Evolutionary conservation across 148 eudicot genomes (phyloP).

Genomic region (Salicornia ramosissima): DNA sequence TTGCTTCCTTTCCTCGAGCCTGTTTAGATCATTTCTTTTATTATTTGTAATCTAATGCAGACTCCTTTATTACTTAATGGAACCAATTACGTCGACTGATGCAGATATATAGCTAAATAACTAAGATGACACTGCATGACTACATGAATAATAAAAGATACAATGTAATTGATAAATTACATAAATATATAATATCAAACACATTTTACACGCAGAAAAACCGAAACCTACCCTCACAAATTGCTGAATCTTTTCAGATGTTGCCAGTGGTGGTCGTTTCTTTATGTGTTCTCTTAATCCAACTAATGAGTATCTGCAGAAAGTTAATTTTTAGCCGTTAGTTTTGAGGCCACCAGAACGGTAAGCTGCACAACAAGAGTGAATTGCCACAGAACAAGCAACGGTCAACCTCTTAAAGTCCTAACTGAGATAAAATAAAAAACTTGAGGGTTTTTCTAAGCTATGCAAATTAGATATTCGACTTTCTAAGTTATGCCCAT

Average conservation of each 20-base stretch:
- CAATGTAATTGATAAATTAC: background rate
- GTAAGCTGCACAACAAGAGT: background rate
- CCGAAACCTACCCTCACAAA: constrained; percentile 65
- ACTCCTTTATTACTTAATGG: background rate
- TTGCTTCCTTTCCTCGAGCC: constrained; percentile 86
- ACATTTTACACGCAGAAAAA: background rate
- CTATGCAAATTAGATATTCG: too few species aligned
- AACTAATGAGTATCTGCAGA: constrained; percentile 70
- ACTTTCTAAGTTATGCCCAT: too few species aligned
- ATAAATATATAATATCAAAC: background rate
- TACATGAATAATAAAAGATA: background rate
- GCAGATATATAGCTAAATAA: background rate
- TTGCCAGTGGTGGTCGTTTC: constrained; percentile 95
- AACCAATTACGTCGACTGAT: background rate
- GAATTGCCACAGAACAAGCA: background rate
- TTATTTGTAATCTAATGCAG: constrained; percentile 3
- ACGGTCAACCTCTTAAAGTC: constrained; percentile 2
- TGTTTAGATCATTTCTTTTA: constrained; percentile 22
- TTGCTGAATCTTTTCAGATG: constrained; percentile 96
- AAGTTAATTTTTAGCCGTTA: constrained; percentile 4
- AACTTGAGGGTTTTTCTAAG: too few species aligned
- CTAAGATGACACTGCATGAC: background rate
- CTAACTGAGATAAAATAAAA: background rate
- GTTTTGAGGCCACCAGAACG: background rate
- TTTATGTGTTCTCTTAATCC: constrained; percentile 92